Evolutionary conservation across 2,329 filamentous ascomycete species (phyloP).

Genomic region (Aspergillus vadensis): DNA sequence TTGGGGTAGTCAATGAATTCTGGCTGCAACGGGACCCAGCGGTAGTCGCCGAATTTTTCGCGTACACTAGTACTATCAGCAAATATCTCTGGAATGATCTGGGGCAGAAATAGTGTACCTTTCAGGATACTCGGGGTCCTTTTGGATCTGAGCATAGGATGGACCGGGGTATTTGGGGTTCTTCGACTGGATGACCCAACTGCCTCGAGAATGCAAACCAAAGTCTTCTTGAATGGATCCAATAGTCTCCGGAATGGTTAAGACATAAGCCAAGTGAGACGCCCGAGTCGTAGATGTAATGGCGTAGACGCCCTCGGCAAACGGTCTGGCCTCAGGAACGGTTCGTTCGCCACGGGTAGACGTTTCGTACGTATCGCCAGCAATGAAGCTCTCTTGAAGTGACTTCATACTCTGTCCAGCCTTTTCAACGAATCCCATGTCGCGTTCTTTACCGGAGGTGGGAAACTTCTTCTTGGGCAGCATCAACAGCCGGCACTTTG

Average conservation of each 20-base stretch:
- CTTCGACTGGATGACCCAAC: conserved; percentile 77
- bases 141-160: conserved; percentile 61
- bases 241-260: conserved; percentile 70
- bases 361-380: conserved; percentile 69
- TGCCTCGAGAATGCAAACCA: conserved; percentile 70
- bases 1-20: conserved; percentile 74
- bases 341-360: conserved; percentile 72
- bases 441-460: conserved; percentile 66
- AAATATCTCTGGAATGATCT: no score
- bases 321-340: conserved; percentile 67
- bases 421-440: conserved; percentile 84
- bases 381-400: conserved; percentile 72
- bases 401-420: conserved; percentile 64
- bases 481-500: conserved; percentile 71
- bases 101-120: conserved; percentile 52
- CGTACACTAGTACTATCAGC: conserved; percentile 55
- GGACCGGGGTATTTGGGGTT: conserved; percentile 74
- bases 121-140: conserved; percentile 69
- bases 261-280: conserved; percentile 76
- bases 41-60: conserved; percentile 69
- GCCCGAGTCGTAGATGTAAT: conserved; percentile 71
- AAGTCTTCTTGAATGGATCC: conserved; percentile 75
- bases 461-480: conserved; percentile 85
- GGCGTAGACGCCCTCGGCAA: conserved; percentile 85
- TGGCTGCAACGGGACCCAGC: conserved; percentile 74